phyloP scores from a whole-genome alignment of 164 flowering plant species.

The Kingdonia uniflora region DNA sequence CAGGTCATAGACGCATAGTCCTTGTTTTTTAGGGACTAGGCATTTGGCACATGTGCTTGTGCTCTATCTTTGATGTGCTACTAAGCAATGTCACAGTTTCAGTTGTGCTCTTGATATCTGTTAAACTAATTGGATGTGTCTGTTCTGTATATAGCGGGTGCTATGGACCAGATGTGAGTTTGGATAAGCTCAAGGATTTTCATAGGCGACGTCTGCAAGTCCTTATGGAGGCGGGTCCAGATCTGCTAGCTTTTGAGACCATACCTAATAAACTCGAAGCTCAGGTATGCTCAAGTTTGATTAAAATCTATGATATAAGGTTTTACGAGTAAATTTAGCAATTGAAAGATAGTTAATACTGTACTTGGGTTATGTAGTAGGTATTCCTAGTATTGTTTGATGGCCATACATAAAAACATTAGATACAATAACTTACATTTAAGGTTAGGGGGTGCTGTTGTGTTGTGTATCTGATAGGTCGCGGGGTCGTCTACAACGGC shows the following conservation, averaged over 20 bases:
- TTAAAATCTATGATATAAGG: too few species aligned
- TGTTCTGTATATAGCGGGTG: conserved; percentile 39
- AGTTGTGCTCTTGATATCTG: not conserved
- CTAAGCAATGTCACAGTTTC: not conserved
- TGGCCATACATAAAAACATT: too few species aligned
- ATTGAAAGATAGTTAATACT: too few species aligned
- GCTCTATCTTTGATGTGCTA: not conserved
- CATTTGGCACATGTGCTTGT: not conserved
- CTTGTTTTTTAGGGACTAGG: not conserved
- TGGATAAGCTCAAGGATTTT: conserved; percentile 78
- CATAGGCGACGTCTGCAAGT: conserved; percentile 75
- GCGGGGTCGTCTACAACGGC: too few species aligned
- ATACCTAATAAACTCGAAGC: conserved; percentile 94
- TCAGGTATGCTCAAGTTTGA: conserved; percentile 57
- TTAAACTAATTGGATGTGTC: conserved; percentile 3
- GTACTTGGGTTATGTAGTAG: too few species aligned
- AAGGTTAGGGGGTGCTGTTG: too few species aligned
- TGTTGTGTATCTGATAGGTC: too few species aligned
- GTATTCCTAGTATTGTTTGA: too few species aligned
- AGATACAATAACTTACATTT: too few species aligned
- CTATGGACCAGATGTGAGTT: conserved; percentile 49
- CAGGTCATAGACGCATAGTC: not conserved
- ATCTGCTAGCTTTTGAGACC: conserved; percentile 86
- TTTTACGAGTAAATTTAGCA: too few species aligned
- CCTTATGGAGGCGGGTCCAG: conserved; percentile 70